Percentiles rank a stretch among this genome's conserved stretches.
These are phyloP conservation scores for Spinacia oleracea DNA, from an alignment of 179 eudicot genomes.

Conservation along the genomic window DNA sequence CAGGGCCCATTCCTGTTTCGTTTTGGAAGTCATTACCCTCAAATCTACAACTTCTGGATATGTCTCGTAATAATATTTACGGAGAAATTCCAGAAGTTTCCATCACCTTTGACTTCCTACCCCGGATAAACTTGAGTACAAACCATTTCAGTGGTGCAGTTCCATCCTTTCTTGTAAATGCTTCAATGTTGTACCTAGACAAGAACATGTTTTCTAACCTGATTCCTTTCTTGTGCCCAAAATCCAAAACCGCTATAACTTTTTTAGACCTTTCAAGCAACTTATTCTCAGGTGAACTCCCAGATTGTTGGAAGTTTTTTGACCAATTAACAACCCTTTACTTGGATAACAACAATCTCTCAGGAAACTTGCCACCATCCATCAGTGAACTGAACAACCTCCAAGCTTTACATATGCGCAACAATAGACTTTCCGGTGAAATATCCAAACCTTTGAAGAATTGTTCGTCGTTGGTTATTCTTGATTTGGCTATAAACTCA, in stretches of 20 bases:
- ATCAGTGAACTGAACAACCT: conserved; percentile 11
- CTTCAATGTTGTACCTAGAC: conserved; percentile 21
- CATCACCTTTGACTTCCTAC: conserved; percentile 7
- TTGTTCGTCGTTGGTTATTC: conserved; percentile 20
- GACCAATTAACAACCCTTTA: background rate
- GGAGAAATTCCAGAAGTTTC: conserved; percentile 30
- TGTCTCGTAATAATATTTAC: conserved; percentile 41
- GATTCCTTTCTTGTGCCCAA: conserved; percentile 28
- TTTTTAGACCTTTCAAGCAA: conserved; percentile 38
- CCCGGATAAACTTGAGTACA: conserved; percentile 8
- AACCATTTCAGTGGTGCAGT: conserved; percentile 17
- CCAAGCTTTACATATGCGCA: conserved; percentile 30
- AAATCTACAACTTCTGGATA: conserved; percentile 4
- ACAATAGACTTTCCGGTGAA: conserved; percentile 35
- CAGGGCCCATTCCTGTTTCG: conserved; percentile 29
- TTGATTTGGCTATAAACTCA: conserved; percentile 39
- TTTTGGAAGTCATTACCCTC: conserved; percentile 34
- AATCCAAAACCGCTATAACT: conserved; percentile 13
- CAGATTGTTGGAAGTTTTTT: conserved; percentile 30
- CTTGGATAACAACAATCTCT: conserved; percentile 24
- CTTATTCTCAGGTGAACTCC: conserved; percentile 29
- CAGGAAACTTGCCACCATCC: conserved; percentile 37
- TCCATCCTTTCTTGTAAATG: conserved; percentile 17
- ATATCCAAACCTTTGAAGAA: conserved; percentile 29
- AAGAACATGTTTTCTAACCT: conserved; percentile 33